Evolutionary conservation across 2,329 filamentous ascomycete species (phyloP).

Genomic region (Fusarium sp.): DNA sequence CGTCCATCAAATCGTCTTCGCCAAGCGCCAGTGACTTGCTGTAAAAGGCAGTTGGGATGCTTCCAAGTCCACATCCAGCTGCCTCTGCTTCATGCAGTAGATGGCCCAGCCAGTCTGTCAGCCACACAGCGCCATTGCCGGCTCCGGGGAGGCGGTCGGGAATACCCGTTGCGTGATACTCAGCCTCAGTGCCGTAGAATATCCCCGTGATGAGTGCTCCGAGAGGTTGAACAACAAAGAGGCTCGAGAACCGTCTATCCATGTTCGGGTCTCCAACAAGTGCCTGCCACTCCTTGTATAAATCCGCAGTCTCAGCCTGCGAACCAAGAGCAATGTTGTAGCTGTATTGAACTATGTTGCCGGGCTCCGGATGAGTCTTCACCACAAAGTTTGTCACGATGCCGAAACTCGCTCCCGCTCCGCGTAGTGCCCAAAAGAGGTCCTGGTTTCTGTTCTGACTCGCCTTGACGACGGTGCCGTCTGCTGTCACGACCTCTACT

Average conservation of each 20-base stretch:
- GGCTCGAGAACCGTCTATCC: constrained; percentile 67
- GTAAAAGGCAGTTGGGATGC: constrained; percentile 63
- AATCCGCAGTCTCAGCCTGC: constrained; percentile 58
- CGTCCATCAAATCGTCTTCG: constrained; percentile 59
- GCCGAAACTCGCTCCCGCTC: constrained; percentile 67
- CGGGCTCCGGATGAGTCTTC: constrained; percentile 66
- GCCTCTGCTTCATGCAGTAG: constrained; percentile 64
- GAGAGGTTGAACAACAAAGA: constrained; percentile 65
- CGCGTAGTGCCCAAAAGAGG: constrained; percentile 67
- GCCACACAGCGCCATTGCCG: constrained; percentile 56
- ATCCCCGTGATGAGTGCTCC: constrained; percentile 68
- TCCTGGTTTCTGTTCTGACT: constrained; percentile 61
- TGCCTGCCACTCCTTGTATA: constrained; percentile 68
- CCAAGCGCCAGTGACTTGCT: constrained; percentile 68
- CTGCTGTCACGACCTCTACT: constrained; percentile 63
- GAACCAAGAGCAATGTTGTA: constrained; percentile 64
- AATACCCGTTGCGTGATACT: constrained; percentile 65
- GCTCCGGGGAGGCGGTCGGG: constrained; percentile 57
- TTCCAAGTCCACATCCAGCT: constrained; percentile 59
- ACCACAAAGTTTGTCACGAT: constrained; percentile 68
- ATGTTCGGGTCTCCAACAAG: constrained; percentile 65
- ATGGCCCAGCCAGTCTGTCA: constrained; percentile 72
- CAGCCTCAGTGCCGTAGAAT: constrained; percentile 68
- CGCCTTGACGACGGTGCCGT: constrained; percentile 62
- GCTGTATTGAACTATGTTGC: constrained; percentile 67